Evolutionary conservation across 2,329 filamentous ascomycete genomes (phyloP), one percentile per base, ranked within the genome.

Genomic region (Claviceps sp.): DNA sequence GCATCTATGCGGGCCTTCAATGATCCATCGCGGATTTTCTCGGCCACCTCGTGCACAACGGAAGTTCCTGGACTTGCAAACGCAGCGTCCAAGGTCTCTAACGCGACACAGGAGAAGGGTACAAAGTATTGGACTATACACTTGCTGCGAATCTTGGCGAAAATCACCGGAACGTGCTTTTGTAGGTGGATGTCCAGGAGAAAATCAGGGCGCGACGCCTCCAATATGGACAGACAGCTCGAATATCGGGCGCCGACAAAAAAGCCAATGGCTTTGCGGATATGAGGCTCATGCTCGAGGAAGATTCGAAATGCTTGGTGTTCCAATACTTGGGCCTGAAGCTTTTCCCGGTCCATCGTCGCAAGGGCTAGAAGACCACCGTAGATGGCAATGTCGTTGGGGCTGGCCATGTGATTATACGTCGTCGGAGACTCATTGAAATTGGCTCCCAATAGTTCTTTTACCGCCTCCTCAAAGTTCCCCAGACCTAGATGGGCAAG

Each of bases 181-280:
- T 86, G 83, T 6, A 98, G 77, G 65, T 95, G 85, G 20, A 95
- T 72, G 63, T 98, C 93, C 5, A 97, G 79, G n/a, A 90, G 75
- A 65, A 93, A 97, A 67, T 98, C 93, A 38, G 81, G 72, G 48
- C 82, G 82, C 66, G 93, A 91, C 5, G 81, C 78, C 61, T 93
- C 86, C 0, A 98, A 77, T 38, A 91, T 88, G 47, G 82, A 77
- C 45, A 98, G 74, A 65, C 91, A 97, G 44, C 79, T 79, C 9
- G 86, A 85, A 67, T 96, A 98, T 60, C 94, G 87, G 55, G 88
- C 88, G 59, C 86, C 88, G 60, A 91, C 88, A 70, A 96, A 98
- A 64, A 88, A 84, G 7, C 80, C 81, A 59, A 98, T 86, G 13
- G 93, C 91, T 54, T 90, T 90, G 57, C 93, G 86, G 56, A 98